Conservation (phyloP, 2,329 filamentous ascomycete genomes). For the Akanthomyces uredinophilus region DNA sequence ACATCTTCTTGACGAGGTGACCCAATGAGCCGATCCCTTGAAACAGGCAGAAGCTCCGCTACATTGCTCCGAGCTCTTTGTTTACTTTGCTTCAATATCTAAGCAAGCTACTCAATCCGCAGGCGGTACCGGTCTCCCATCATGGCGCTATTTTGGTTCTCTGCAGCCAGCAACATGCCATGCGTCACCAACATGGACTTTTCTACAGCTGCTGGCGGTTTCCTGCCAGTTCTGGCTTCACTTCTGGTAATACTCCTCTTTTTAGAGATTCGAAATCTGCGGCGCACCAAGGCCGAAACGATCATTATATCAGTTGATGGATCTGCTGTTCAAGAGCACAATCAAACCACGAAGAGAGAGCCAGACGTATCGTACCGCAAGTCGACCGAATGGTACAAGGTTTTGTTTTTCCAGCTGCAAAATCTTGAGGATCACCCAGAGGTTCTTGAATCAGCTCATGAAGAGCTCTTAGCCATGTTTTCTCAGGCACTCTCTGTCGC, state of each 20-base stretch:
- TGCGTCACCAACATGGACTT: neutral
- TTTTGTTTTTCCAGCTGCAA: slow-evolving; percentile 18
- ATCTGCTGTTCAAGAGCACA: neutral
- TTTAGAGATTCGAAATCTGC: neutral
- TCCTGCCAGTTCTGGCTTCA: neutral
- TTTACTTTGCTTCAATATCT: neutral
- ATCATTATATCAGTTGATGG: too few relatives aligned
- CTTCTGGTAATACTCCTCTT: neutral
- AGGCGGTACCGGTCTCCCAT: neutral
- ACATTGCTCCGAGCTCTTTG: neutral
- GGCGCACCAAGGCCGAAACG: neutral
- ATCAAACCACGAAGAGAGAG: neutral
- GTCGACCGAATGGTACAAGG: neutral
- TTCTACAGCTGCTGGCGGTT: too few relatives aligned
- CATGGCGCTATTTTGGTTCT: neutral
- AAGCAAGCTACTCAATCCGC: neutral
- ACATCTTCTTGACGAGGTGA: neutral
- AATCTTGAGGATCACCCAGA: slow-evolving; percentile 17
- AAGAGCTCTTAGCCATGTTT: slow-evolving; percentile 16
- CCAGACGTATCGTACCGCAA: neutral
- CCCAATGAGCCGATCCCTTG: neutral
- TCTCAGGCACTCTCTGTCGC: slow-evolving; percentile 10
- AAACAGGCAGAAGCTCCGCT: neutral
- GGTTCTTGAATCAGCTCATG: slow-evolving; percentile 12
- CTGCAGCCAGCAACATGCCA: neutral